Evolutionary conservation across 345 rosid species (phyloP), one percentile per base, ranked within the genome.

Genomic region (Eucalyptus erythrocorys): DNA sequence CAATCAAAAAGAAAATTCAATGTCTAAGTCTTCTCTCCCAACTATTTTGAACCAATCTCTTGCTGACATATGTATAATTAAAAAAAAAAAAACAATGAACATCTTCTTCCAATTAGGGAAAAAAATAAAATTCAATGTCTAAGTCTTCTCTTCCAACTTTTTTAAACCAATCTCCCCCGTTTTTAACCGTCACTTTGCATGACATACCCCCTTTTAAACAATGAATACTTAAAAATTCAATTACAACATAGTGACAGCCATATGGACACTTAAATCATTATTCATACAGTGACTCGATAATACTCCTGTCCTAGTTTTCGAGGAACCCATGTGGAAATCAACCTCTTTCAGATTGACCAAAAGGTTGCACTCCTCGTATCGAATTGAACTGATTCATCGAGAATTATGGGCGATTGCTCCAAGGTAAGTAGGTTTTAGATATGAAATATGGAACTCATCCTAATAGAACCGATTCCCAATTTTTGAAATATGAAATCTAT

Each of bases 341-440:
- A 59, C 14, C 4, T 30, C 2, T 27, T 59, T 30, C 8, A 59
- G 0, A 64, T n/a, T 0, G 5, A 64, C n/a, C 32, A 13, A 6
- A n/a, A n/a, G 21, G 21, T 16, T 12, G 5, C 19, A 14, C 76
- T n/a, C 19, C 76, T 64, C 1, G 16, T 1, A 27, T 27, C 16
- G 0, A 55, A 10, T 3, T 24, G 0, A 55, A 55, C 0, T 0
- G 0, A 22, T 55, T 55, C 1, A 55, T 9, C 0, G 1, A 55
- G 6, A 55, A 55, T 55, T 24, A 55, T 21, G 61, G 27, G 13
- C 1, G 3, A 55, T 2, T 7, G 10, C 2, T 51, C 24, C 24
- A 51, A 51, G 57, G 24, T 19, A 51, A 51, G 57, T 51, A 51
- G 57, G 10, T 51, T 51, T 51, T 1, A 51, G 2, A 51, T 19